Evolutionary conservation across 352 stramenopile species (phyloP).

Genomic region (Globisporangium spiculum): DNA sequence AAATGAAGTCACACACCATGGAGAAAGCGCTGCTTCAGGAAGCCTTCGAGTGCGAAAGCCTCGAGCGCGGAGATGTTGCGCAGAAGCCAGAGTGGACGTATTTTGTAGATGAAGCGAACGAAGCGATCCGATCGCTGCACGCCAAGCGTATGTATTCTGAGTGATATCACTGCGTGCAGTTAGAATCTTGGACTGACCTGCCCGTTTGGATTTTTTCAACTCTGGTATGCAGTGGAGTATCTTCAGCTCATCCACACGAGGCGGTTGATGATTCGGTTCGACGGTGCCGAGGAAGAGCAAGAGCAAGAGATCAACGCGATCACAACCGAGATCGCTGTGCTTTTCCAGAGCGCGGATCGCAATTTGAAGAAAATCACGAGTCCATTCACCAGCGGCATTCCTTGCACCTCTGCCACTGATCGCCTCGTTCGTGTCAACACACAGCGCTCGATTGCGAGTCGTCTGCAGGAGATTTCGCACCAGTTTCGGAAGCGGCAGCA

Average conservation of each 20-base stretch:
- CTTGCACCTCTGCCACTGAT: constrained; percentile 46
- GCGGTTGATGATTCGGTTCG: constrained; percentile 81
- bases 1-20: constrained; percentile 51
- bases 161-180: too few species aligned
- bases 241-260: constrained; percentile 74
- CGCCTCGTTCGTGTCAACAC: constrained; percentile 63
- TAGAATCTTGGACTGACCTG: background rate
- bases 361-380: constrained; percentile 70
- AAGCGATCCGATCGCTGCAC: constrained; percentile 59
- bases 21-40: constrained; percentile 67
- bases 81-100: constrained; percentile 59
- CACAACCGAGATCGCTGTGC: constrained; percentile 55
- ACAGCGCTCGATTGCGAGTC: constrained; percentile 57
- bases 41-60: constrained; percentile 28
- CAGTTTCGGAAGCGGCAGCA: constrained; percentile 64
- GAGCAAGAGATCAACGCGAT: constrained; percentile 71
- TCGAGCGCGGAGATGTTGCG: constrained; percentile 27
- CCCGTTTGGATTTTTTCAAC: background rate
- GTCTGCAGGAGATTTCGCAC: constrained; percentile 60
- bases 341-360: constrained; percentile 69
- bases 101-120: constrained; percentile 62
- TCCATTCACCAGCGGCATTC: constrained; percentile 47
- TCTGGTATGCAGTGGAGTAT: constrained; percentile 56
- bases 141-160: constrained; percentile 51
- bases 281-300: constrained; percentile 59